A percentile compares a stretch with the other conserved stretches of the same genome.
Conservation (phyloP, 1,284 basidiomycete genomes). For the Gymnopus androsaceus region DNA sequence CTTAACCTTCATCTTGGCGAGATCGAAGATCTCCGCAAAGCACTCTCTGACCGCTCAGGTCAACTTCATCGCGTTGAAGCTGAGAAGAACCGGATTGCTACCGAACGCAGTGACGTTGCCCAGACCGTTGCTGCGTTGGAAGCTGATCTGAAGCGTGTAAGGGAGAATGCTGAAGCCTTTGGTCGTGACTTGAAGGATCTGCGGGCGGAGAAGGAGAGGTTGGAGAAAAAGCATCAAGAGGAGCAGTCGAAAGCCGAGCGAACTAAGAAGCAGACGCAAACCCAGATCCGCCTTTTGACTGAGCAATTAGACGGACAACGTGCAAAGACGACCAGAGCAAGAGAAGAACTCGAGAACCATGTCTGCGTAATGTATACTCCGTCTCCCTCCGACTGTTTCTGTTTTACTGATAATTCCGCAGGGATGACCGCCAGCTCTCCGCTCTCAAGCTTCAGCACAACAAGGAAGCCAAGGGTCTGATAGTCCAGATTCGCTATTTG, state of each 20-base stretch:
- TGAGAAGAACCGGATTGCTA: constrained; percentile 59
- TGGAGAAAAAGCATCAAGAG: constrained; percentile 54
- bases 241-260: constrained; percentile 57
- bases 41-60: constrained; percentile 61
- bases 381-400: background rate
- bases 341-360: constrained; percentile 53
- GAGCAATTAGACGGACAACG: constrained; percentile 69
- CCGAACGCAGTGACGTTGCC: constrained; percentile 65
- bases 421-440: constrained; percentile 54
- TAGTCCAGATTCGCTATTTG: constrained; percentile 88
- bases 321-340: constrained; percentile 44
- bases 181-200: constrained; percentile 73
- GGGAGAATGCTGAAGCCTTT: constrained; percentile 71
- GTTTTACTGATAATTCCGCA: constrained; percentile 27
- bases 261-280: constrained; percentile 62
- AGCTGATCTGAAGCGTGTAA: constrained; percentile 68
- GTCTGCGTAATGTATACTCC: constrained; percentile 53
- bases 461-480: constrained; percentile 84
- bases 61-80: constrained; percentile 63
- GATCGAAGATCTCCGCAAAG: constrained; percentile 69
- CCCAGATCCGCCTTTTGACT: constrained; percentile 64
- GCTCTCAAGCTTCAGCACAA: constrained; percentile 70
- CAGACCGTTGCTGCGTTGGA: constrained; percentile 65
- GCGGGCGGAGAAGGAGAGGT: constrained; percentile 64
- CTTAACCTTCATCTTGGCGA: constrained; percentile 70